phyloP scores from a whole-genome alignment of 2,329 filamentous ascomycete genomes.

The Clonostachys rosea region DNA sequence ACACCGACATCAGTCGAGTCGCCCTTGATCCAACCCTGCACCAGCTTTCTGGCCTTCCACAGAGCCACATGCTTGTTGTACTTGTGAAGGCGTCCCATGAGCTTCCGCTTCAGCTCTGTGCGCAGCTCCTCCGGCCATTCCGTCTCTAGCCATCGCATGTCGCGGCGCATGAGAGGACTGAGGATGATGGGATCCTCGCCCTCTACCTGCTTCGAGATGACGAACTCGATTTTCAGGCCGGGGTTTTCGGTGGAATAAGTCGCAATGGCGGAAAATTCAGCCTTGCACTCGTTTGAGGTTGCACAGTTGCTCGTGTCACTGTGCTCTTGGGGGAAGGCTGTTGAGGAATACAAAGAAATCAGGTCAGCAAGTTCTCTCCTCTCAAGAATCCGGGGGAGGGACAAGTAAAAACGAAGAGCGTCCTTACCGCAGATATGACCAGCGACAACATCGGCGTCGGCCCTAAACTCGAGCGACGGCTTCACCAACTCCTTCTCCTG shows the following conservation, averaged over 20 bases:
- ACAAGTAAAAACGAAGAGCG: not conserved
- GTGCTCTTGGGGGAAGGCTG: conserved; percentile 10
- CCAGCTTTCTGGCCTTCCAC: conserved; percentile 16
- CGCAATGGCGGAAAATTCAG: conserved; percentile 13
- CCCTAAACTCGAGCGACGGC: conserved; percentile 18
- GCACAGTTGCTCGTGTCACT: conserved; percentile 8
- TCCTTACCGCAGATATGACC: conserved; percentile 20
- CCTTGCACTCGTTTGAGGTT: conserved; percentile 7
- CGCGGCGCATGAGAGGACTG: conserved; percentile 16
- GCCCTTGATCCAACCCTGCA: conserved; percentile 15
- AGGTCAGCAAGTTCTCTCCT: not conserved
- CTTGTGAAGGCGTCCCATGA: conserved; percentile 16
- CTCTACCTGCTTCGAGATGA: conserved; percentile 7
- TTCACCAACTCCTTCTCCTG: conserved; percentile 4
- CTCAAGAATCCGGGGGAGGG: not conserved
- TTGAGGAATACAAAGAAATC: not conserved
- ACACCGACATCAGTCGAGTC: not conserved
- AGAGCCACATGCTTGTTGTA: conserved; percentile 23
- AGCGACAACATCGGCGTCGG: conserved; percentile 15
- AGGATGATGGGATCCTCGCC: conserved; percentile 4
- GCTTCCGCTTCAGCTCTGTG: conserved; percentile 9
- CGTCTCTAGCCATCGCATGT: conserved; percentile 13
- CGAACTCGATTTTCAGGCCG: conserved; percentile 17
- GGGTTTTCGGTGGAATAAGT: conserved; percentile 18
- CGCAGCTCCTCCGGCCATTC: conserved; percentile 14